Percentiles rank a stretch among this genome's conserved stretches.
These are phyloP conservation scores for Sarocladiaceae sp. DNA, from an alignment of 2,329 filamentous ascomycete species.

Conservation along the genomic window DNA sequence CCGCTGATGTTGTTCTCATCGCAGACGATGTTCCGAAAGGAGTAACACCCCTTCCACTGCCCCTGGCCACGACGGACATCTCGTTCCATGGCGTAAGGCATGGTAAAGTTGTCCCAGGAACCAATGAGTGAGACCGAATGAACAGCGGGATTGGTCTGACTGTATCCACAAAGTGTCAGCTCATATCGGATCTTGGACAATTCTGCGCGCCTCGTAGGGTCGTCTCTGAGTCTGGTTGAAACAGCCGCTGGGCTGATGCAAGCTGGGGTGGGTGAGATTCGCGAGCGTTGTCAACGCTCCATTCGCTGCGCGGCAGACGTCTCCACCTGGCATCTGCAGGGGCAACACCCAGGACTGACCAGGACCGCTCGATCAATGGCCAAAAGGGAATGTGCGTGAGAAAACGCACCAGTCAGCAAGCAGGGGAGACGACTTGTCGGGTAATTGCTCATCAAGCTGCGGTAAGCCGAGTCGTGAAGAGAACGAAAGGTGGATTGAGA, in stretches of 20 bases:
- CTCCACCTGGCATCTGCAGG: constrained; percentile 6
- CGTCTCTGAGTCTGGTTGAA: constrained; percentile 9
- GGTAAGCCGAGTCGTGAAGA: not conserved
- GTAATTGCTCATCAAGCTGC: constrained; percentile 2
- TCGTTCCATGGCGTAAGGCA: constrained; percentile 73
- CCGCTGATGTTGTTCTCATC: constrained; percentile 57
- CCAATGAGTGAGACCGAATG: constrained; percentile 76
- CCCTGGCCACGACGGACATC: constrained; percentile 70
- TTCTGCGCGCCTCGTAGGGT: constrained; percentile 6
- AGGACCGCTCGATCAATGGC: not conserved
- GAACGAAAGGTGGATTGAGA: not conserved
- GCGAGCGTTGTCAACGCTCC: constrained; percentile 5
- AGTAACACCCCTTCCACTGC: constrained; percentile 84
- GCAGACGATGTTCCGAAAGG: constrained; percentile 79
- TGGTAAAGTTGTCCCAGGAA: constrained; percentile 92
- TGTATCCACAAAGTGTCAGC: constrained; percentile 28
- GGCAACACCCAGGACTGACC: not conserved
- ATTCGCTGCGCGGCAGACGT: not conserved
- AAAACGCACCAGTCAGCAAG: constrained; percentile 6
- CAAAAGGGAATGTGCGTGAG: not conserved
- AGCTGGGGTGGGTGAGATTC: constrained; percentile 8
- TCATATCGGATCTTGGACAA: constrained; percentile 13
- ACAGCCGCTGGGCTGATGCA: not conserved
- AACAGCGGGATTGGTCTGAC: constrained; percentile 56
- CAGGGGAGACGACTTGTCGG: not conserved